Conservation (phyloP, 2,329 filamentous ascomycete genomes). For the Fusarium vanettenii region DNA sequence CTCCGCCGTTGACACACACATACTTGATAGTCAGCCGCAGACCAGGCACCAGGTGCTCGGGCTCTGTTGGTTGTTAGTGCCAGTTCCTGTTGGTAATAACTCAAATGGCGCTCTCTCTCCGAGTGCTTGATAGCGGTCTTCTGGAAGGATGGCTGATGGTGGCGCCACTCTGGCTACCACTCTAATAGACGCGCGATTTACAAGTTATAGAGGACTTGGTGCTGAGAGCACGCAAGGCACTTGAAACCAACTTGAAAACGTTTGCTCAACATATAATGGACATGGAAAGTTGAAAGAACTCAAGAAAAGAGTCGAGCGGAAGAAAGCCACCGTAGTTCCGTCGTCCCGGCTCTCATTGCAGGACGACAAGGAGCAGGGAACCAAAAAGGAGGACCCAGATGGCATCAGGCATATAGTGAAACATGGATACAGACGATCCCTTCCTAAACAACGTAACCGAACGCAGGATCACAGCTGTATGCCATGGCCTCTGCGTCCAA, state of each 20-base stretch:
- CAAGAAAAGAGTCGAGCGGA: neutral
- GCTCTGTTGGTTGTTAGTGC: neutral
- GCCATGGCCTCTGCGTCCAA: neutral
- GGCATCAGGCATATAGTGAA: conserved; percentile 1
- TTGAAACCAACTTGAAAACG: neutral
- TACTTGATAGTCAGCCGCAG: neutral
- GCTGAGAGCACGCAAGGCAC: neutral
- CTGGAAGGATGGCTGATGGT: neutral
- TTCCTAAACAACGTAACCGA: conserved; percentile 9
- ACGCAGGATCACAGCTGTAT: neutral
- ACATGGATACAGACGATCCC: conserved; percentile 10
- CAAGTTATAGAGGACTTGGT: neutral
- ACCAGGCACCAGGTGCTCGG: neutral
- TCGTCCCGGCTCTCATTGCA: neutral
- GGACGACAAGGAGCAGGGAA: neutral
- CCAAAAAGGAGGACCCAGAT: neutral
- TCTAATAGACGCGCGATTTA: neutral
- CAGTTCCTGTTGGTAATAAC: neutral
- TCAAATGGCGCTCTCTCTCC: neutral
- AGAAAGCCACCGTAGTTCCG: neutral
- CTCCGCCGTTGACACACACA: neutral
- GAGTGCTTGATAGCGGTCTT: neutral
- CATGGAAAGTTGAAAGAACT: neutral
- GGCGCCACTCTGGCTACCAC: neutral
- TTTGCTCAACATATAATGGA: neutral